These are phyloP conservation scores for Cryptosporidium muris DNA, from an alignment of 169 alveolate genomes.

Conservation along the genomic window DNA sequence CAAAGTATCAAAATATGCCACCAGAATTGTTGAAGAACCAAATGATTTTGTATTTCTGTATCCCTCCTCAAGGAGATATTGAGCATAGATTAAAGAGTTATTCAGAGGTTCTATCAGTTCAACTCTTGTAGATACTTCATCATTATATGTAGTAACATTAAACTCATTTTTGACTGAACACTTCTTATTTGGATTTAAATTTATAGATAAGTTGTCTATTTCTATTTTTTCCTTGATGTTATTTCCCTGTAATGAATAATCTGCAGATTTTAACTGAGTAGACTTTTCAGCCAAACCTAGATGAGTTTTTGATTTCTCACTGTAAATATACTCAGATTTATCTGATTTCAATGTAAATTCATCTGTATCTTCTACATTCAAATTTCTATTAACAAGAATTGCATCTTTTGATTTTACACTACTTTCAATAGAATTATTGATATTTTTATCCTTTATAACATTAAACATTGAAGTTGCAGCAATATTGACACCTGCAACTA, in stretches of 20 bases:
- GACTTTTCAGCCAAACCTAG: not conserved
- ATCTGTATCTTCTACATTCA: not conserved
- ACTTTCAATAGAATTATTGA: not conserved
- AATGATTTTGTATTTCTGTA: constrained; percentile 48
- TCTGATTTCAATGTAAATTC: not conserved
- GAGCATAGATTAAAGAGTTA: constrained; percentile 4
- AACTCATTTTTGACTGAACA: too few relatives aligned
- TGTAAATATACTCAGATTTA: not conserved
- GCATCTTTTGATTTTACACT: not conserved
- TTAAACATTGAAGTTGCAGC: constrained; percentile 26
- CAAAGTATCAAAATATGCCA: constrained; percentile 68
- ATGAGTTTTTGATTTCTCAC: not conserved
- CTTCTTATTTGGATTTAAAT: too few relatives aligned
- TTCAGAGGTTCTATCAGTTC: not conserved
- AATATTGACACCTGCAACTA: constrained; percentile 73
- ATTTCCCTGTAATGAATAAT: too few relatives aligned
- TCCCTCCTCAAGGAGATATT: constrained; percentile 66
- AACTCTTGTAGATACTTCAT: too few relatives aligned
- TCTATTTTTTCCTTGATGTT: too few relatives aligned
- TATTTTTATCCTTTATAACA: not conserved
- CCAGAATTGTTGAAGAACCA: constrained; percentile 77
- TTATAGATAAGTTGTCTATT: too few relatives aligned
- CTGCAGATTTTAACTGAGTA: too few relatives aligned
- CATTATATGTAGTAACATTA: too few relatives aligned
- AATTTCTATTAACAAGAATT: not conserved